phyloP scores from a whole-genome alignment of 2,329 filamentous ascomycete genomes.

The Xenoacremonium recifei region DNA sequence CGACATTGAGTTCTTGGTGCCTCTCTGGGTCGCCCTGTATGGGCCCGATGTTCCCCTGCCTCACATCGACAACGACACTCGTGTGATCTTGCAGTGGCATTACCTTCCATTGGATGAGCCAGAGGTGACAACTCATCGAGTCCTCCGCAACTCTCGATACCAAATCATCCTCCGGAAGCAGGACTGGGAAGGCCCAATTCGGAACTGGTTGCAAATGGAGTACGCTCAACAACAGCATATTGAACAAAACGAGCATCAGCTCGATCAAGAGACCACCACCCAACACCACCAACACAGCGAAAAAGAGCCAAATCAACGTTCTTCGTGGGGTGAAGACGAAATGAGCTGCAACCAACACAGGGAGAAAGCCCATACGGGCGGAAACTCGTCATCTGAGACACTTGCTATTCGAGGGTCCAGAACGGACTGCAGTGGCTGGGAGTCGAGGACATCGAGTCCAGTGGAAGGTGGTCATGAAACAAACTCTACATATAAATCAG shows the following conservation, averaged over 20 bases:
- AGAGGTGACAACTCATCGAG: slow-evolving; percentile 6
- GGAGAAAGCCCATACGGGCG: background rate
- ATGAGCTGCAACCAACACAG: background rate
- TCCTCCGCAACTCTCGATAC: slow-evolving; percentile 7
- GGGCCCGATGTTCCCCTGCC: background rate
- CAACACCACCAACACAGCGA: background rate
- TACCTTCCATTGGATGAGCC: slow-evolving; percentile 1
- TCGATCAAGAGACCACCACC: background rate
- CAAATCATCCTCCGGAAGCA: slow-evolving; percentile 12
- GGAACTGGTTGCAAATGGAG: background rate
- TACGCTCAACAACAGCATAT: background rate
- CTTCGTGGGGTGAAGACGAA: background rate
- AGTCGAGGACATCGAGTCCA: too few relatives aligned
- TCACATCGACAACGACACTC: slow-evolving; percentile 4
- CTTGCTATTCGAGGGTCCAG: background rate
- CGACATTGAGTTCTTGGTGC: background rate
- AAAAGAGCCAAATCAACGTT: background rate
- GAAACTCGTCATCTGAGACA: background rate
- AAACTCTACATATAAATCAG: too few relatives aligned
- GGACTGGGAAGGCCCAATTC: slow-evolving; percentile 12
- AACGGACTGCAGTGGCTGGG: background rate
- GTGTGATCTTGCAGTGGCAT: slow-evolving; percentile 7
- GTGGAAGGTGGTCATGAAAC: too few relatives aligned
- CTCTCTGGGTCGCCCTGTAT: background rate
- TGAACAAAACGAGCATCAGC: background rate